Percentiles rank a stretch among this genome's conserved stretches.
Conservation (phyloP, 768 basidiomycete species). For the Suillus spraguei region DNA sequence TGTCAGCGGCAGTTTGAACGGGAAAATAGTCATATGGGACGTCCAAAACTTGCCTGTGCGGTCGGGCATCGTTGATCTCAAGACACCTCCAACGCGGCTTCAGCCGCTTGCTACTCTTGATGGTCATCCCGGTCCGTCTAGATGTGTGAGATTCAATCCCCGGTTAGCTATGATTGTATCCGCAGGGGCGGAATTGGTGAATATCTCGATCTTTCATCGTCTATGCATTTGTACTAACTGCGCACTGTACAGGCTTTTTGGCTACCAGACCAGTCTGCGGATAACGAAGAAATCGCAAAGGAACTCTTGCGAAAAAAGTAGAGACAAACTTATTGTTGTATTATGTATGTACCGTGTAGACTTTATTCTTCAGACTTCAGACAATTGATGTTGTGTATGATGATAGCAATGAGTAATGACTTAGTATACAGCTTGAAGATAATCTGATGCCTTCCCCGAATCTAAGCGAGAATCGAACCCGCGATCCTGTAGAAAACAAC, state of each 20-base stretch:
- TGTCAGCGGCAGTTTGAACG: slow-evolving; percentile 83
- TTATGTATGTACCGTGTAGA: not conserved
- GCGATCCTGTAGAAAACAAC: slow-evolving; percentile 6
- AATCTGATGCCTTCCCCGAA: not conserved
- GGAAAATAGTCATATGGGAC: slow-evolving; percentile 89
- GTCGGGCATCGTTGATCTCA: slow-evolving; percentile 54
- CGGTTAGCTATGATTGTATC: slow-evolving; percentile 85
- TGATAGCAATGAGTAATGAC: slow-evolving; percentile 3
- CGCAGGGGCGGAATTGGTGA: slow-evolving; percentile 82
- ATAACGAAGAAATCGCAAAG: slow-evolving; percentile 71
- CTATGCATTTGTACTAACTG: slow-evolving; percentile 14
- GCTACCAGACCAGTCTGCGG: slow-evolving; percentile 67
- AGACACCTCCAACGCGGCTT: slow-evolving; percentile 52
- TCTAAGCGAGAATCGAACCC: slow-evolving; percentile 12
- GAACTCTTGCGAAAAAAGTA: slow-evolving; percentile 63
- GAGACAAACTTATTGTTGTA: slow-evolving; percentile 4
- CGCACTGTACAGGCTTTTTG: slow-evolving; percentile 53
- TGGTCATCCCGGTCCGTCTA: slow-evolving; percentile 80
- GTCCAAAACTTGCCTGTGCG: slow-evolving; percentile 60
- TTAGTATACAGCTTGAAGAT: slow-evolving; percentile 1
- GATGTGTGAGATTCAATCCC: slow-evolving; percentile 92
- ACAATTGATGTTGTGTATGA: not conserved
- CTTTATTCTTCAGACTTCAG: not conserved
- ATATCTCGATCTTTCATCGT: slow-evolving; percentile 22
- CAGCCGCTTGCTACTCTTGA: slow-evolving; percentile 57